These are phyloP conservation scores for Claviceps africana DNA, from an alignment of 2,329 filamentous ascomycete genomes.

Conservation along the genomic window DNA sequence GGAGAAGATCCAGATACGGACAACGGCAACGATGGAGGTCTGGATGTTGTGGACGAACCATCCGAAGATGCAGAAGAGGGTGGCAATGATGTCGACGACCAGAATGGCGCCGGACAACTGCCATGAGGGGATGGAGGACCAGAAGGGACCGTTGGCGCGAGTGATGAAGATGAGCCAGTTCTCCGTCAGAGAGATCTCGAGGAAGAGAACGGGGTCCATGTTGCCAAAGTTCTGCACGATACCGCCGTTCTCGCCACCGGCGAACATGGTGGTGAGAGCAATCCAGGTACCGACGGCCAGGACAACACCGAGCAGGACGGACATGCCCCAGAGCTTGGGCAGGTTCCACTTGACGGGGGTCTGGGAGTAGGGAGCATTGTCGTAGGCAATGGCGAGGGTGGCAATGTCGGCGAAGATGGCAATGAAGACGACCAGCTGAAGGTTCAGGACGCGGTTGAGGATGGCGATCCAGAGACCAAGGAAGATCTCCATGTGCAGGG, in stretches of 20 bases:
- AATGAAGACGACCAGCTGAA: constrained; percentile 82
- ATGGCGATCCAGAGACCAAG: constrained; percentile 85
- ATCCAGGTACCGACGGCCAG: constrained; percentile 80
- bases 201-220: constrained; percentile 70
- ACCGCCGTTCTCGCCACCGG: constrained; percentile 54
- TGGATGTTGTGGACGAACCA: constrained; percentile 53
- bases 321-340: constrained; percentile 89
- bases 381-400: constrained; percentile 83
- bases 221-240: constrained; percentile 83
- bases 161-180: constrained; percentile 97
- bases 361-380: constrained; percentile 78
- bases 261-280: constrained; percentile 73
- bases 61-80: constrained; percentile 74
- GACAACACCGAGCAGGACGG: constrained; percentile 66
- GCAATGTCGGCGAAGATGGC: constrained; percentile 91
- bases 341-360: constrained; percentile 90
- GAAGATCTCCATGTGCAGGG: constrained; percentile 83
- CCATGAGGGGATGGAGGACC: constrained; percentile 80
- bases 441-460: constrained; percentile 69
- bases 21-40: constrained; percentile 69
- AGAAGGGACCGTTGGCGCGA: constrained; percentile 83
- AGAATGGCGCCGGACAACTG: constrained; percentile 67
- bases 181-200: constrained; percentile 80
- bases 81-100: constrained; percentile 70
- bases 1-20: constrained; percentile 84